Percentiles rank a stretch among this genome's conserved stretches.
phyloP scores from a whole-genome alignment of 148 eudicot species.

The Linanthus parryae region DNA sequence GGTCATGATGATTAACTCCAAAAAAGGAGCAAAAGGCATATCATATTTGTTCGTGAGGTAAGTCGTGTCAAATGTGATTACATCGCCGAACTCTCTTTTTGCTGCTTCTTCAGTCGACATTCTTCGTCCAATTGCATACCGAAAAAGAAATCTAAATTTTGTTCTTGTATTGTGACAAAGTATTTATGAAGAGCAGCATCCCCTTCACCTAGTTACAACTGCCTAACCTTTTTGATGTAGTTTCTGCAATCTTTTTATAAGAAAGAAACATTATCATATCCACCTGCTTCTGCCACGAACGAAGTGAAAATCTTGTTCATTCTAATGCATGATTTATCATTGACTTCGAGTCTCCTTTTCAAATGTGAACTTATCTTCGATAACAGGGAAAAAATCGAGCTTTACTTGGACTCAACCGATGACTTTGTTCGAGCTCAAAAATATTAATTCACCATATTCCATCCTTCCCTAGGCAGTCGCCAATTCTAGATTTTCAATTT shows the following conservation, averaged over 20 bases:
- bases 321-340: background rate
- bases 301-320: background rate
- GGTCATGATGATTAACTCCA: constrained; percentile 4
- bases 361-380: background rate
- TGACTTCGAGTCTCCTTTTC: background rate
- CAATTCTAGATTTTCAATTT: no score
- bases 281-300: background rate
- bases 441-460: no score
- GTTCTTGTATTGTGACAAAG: background rate
- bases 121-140: background rate
- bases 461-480: no score
- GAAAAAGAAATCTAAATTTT: background rate
- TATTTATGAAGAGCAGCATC: background rate
- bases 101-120: background rate
- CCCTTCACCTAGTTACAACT: background rate
- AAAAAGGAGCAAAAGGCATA: background rate
- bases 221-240: background rate
- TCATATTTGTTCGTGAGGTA: background rate
- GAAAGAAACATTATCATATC: background rate
- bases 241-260: background rate
- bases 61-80: background rate
- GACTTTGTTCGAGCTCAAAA: background rate
- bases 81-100: background rate
- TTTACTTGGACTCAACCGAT: background rate
- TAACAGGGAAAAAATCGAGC: background rate